Base-by-base conservation (phyloP, 805 yeast genomes). In the Tetrapisispora pingtungensis region DNA sequence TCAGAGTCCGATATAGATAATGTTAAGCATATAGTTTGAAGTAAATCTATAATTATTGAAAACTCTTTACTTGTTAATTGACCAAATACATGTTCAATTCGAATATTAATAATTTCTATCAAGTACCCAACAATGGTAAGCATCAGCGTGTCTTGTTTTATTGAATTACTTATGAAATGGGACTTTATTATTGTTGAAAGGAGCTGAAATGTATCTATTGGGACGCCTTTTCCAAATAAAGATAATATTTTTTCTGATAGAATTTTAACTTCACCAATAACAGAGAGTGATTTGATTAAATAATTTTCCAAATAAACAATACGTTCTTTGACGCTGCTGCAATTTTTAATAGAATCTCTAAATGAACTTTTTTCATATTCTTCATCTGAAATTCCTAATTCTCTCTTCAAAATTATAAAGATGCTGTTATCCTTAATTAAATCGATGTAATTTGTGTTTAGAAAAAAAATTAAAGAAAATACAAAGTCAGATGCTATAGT, bases 351-450 rank as follows among this genome's bases (percentile, higher is more conserved):
- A 1, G 41, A 33, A 20, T 56, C 58, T 33, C 61, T 52, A 24
- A 59, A 58, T 4, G 49, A 36, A 46, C 62, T 53, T 33, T 52
- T 54, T 34, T 61, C 59, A 1, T 55, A 51, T 40, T 57, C 64
- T 24, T 35, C 47, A 44, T 57, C 51, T 4, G 63, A 54, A 8
- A 62, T 56, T 15, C 53, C 53, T 31, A 61, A 49, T 14, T 54
- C 55, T 12, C 54, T 45, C 40, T 57, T 57, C 34, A 62, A 39
- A n/a, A 47, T 36, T 5, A 50, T 46, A 36, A 61, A 62, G 14
- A 46, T 51, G 30, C 50, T 53, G 37, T 47, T 42, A 22, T 43
- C 39, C 43, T 56, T 59, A 13, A 60, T 36, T 1, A 40, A 41
- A 37, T 57, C 60, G 7, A 54, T 49, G 34, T 47, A 54, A 1